Evolutionary conservation across 179 eudicot genomes (phyloP), one percentile per base, ranked within the genome.

Genomic region (Spergularia azorica): DNA sequence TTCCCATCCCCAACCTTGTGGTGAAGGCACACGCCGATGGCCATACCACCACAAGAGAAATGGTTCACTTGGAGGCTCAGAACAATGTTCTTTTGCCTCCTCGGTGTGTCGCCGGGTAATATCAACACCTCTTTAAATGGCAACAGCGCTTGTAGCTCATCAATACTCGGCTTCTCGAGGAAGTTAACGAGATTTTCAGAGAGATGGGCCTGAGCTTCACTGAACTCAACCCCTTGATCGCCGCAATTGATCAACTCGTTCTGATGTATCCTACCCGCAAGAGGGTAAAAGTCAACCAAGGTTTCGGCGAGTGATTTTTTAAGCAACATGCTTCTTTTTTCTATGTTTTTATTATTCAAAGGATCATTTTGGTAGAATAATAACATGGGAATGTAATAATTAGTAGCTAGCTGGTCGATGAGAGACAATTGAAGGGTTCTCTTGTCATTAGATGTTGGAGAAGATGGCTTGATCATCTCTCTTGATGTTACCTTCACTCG

Each of bases 391-490:
- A 50, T 67, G 26, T 73, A 68, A 9, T 51, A 0, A 4, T 21
- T 48, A 57, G 62, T 62, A 18, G 58, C 57, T 6, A 79, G 1
- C 50, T 73, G 82, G 52, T 79, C 82, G 32, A 79, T 0, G 54
- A 67, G 39, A 4, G 77, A 73, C 10, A 79, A 55, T n/a, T 51
- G 72, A 55, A 73, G 26, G 12, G 21, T 52, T 2, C 48, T 65
- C 9, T 58, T 72, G 43, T 79, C 68, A 1, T 51, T 0, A 11
- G 77, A 73, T 58, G 77, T 79, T 0, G 77, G 76, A 60, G 68
- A 58, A 8, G 77, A 67, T n/a, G 82, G 82, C n/a, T 73, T 73
- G 77, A 79, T 79, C 32, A 50, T 10, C 54, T 79, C 77, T 43
- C 56, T 73, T 70, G 80, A 77, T 18, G 60, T 65, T 46, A 64